A percentile compares a stretch with the other conserved stretches of the same genome.
These are phyloP conservation scores for Citrullus amarus DNA, from an alignment of 306 rosid genomes.

Conservation along the genomic window DNA sequence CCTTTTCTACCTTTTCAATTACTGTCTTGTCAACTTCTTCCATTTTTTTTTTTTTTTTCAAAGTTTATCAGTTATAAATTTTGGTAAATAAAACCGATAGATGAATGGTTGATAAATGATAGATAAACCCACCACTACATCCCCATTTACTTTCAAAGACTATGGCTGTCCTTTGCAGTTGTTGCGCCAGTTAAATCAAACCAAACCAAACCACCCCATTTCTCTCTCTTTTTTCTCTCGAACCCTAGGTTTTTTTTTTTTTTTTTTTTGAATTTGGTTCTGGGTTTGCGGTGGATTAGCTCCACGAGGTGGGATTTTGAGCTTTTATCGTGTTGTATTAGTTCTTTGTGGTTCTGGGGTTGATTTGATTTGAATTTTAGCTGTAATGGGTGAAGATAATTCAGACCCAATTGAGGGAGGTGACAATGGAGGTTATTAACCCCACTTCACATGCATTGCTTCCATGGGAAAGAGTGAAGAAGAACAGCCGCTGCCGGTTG, in stretches of 20 bases:
- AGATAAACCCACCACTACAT: not conserved
- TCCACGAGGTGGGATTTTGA: not conserved
- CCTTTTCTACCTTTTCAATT: not conserved
- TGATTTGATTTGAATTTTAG: not conserved
- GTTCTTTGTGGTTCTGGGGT: not conserved
- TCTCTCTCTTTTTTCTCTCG: not conserved
- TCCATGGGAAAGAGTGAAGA: constrained; percentile 79
- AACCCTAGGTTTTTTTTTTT: not conserved
- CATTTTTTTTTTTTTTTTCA: not conserved
- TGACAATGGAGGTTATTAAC: constrained; percentile 26
- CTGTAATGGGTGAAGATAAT: not conserved
- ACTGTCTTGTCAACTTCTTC: constrained; percentile 1
- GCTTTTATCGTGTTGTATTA: not conserved
- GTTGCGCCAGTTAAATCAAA: not conserved
- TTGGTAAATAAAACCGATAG: not conserved
- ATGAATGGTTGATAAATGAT: not conserved
- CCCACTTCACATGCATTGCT: constrained; percentile 30
- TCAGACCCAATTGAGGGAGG: constrained; percentile 15
- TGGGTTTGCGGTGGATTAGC: not conserved
- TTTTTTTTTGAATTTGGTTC: not conserved
- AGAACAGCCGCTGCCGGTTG: constrained; percentile 30
- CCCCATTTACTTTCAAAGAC: not conserved
- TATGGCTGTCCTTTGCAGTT: not conserved
- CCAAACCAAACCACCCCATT: not conserved
- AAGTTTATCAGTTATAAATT: not conserved